phyloP scores from a whole-genome alignment of 148 eudicot genomes.

The Cornus suecica region DNA sequence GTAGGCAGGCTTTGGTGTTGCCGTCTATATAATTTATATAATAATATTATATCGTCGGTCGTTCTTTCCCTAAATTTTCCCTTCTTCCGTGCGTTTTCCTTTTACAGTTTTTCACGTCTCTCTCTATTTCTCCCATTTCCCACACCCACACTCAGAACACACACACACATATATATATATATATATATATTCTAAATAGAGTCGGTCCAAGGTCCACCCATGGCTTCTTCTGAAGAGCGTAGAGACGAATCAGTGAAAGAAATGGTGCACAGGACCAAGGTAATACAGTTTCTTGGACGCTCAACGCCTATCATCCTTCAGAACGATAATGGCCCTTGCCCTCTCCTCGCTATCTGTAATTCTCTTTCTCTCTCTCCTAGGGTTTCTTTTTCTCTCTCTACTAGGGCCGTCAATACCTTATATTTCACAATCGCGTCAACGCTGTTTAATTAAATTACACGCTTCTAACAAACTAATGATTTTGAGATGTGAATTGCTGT shows the following conservation, averaged over 20 bases:
- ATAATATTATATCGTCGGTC: not conserved
- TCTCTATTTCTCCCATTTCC: not conserved
- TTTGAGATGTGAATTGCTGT: not conserved
- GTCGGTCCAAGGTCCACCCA: conserved; percentile 15
- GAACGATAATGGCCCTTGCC: conserved; percentile 97
- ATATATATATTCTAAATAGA: not conserved
- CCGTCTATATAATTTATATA: not conserved
- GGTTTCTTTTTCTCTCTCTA: conserved; percentile 26
- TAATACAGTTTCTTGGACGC: conserved; percentile 65
- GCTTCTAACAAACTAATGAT: conserved; percentile 2
- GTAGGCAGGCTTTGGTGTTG: not conserved
- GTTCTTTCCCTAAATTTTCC: not conserved
- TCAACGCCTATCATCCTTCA: conserved; percentile 76
- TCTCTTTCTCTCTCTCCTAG: conserved; percentile 23
- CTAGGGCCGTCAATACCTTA: not conserved
- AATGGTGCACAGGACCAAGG: conserved; percentile 67
- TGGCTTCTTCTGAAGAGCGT: conserved; percentile 31
- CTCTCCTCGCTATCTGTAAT: conserved; percentile 90
- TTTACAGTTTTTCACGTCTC: not conserved
- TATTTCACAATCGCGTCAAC: not conserved
- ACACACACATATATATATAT: not conserved
- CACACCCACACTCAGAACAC: not conserved
- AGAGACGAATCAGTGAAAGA: conserved; percentile 37
- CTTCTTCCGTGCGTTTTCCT: not conserved
- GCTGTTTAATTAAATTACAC: not conserved